Evolutionary conservation across 2,329 filamentous ascomycete species (phyloP).

Genomic region (Helotiales sp.): DNA sequence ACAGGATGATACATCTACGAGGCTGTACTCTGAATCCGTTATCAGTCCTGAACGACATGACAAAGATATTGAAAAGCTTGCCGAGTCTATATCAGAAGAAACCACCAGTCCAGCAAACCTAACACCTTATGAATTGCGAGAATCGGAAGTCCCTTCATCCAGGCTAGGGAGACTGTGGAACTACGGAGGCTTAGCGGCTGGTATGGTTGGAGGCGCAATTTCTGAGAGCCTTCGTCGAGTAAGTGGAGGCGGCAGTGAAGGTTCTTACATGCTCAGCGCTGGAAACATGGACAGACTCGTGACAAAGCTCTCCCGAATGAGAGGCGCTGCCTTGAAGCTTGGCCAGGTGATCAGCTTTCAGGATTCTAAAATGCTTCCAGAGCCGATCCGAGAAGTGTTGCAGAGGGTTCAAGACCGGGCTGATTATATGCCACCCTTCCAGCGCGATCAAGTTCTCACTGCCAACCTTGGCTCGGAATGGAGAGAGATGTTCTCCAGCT

Average conservation of each 20-base stretch:
- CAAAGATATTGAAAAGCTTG: slow-evolving; percentile 51
- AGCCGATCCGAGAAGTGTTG: slow-evolving; percentile 83
- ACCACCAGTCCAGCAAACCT: slow-evolving; percentile 35
- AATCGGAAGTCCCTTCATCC: slow-evolving; percentile 89
- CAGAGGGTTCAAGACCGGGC: slow-evolving; percentile 95
- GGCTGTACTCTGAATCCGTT: neutral
- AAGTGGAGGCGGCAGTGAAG: slow-evolving; percentile 69
- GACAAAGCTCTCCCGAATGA: slow-evolving; percentile 91
- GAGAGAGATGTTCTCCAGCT: slow-evolving; percentile 81
- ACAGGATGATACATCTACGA: neutral
- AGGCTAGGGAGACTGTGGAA: slow-evolving; percentile 90
- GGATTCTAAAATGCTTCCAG: slow-evolving; percentile 92
- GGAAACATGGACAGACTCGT: slow-evolving; percentile 94
- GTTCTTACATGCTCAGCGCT: slow-evolving; percentile 85
- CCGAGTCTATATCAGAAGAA: slow-evolving; percentile 48
- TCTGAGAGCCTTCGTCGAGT: slow-evolving; percentile 82
- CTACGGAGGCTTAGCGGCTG: slow-evolving; percentile 89
- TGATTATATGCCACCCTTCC: slow-evolving; percentile 96
- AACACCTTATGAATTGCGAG: slow-evolving; percentile 71
- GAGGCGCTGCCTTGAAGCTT: slow-evolving; percentile 93
- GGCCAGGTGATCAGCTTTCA: slow-evolving; percentile 99
- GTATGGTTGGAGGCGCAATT: slow-evolving; percentile 92
- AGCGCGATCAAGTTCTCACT: slow-evolving; percentile 82
- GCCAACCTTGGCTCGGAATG: slow-evolving; percentile 82
- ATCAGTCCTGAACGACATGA: slow-evolving; percentile 31